Evolutionary conservation across 176 grass and related monocot species (phyloP).

Genomic region (Aegilops tauschii): DNA sequence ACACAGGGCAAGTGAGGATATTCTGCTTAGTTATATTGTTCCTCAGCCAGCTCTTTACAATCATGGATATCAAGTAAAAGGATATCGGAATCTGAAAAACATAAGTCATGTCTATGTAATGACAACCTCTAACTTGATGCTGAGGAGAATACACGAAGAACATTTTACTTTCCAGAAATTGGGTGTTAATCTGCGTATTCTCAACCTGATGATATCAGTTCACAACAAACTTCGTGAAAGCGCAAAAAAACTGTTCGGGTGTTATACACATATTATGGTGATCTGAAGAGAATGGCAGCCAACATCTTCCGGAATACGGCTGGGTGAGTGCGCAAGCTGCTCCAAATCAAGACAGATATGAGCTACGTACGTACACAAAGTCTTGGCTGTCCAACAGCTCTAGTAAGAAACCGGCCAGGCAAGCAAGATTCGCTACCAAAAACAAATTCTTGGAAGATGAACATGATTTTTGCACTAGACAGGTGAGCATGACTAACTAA

Average conservation of each 20-base stretch:
- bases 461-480: not conserved
- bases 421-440: not conserved
- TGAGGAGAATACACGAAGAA: not conserved
- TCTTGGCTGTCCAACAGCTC: not conserved
- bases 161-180: not conserved
- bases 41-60: too few relatives aligned
- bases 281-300: too few relatives aligned
- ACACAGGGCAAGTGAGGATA: too few relatives aligned
- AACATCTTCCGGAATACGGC: too few relatives aligned
- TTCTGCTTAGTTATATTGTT: too few relatives aligned
- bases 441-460: not conserved
- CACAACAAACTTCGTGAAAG: not conserved
- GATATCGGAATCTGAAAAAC: too few relatives aligned
- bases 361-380: not conserved
- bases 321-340: not conserved
- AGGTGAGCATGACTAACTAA: not conserved
- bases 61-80: too few relatives aligned
- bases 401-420: not conserved
- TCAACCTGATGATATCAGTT: not conserved
- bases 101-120: too few relatives aligned
- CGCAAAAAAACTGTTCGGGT: too few relatives aligned
- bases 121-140: too few relatives aligned
- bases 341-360: not conserved
- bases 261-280: too few relatives aligned
- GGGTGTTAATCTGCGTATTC: not conserved